A percentile compares a stretch with the other conserved stretches of the same genome.
These are phyloP conservation scores for Scedosporium apiospermum DNA, from an alignment of 2,329 filamentous ascomycete species.

Conservation along the genomic window DNA sequence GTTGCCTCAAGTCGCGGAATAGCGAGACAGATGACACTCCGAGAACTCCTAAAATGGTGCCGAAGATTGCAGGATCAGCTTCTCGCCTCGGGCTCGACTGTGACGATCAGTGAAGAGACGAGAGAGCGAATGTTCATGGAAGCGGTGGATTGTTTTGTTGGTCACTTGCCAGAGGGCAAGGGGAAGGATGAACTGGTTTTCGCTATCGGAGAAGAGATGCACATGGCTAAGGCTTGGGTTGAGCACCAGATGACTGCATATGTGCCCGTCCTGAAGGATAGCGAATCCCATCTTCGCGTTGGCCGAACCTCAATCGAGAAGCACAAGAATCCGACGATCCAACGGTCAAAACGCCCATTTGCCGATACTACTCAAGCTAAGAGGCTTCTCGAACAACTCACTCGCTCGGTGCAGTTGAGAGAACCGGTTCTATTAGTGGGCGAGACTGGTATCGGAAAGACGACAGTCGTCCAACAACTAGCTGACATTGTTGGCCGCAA, in stretches of 20 bases:
- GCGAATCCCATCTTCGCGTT: slow-evolving; percentile 46
- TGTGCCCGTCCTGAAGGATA: slow-evolving; percentile 59
- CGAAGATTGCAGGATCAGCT: slow-evolving; percentile 63
- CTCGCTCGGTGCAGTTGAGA: slow-evolving; percentile 69
- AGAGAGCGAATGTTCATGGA: slow-evolving; percentile 87
- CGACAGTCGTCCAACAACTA: slow-evolving; percentile 87
- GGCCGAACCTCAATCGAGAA: slow-evolving; percentile 58
- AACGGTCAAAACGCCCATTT: slow-evolving; percentile 58
- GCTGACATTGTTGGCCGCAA: slow-evolving; percentile 77
- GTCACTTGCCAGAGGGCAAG: slow-evolving; percentile 60
- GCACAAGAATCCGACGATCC: slow-evolving; percentile 35
- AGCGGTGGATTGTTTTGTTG: slow-evolving; percentile 84
- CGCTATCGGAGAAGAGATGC: slow-evolving; percentile 76
- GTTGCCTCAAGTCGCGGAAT: slow-evolving; percentile 35
- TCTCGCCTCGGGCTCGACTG: slow-evolving; percentile 18
- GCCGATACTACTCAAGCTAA: slow-evolving; percentile 82
- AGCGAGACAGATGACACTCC: slow-evolving; percentile 51
- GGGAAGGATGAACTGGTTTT: slow-evolving; percentile 51
- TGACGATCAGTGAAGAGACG: slow-evolving; percentile 46
- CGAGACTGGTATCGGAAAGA: slow-evolving; percentile 98
- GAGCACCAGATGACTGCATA: slow-evolving; percentile 68
- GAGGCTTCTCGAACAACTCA: slow-evolving; percentile 78
- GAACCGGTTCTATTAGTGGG: slow-evolving; percentile 93
- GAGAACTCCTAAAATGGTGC: slow-evolving; percentile 90
- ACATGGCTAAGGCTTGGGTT: slow-evolving; percentile 72